Evolutionary conservation across 805 yeast species (phyloP).

Genomic region (Nakazawaea anatomiae): DNA sequence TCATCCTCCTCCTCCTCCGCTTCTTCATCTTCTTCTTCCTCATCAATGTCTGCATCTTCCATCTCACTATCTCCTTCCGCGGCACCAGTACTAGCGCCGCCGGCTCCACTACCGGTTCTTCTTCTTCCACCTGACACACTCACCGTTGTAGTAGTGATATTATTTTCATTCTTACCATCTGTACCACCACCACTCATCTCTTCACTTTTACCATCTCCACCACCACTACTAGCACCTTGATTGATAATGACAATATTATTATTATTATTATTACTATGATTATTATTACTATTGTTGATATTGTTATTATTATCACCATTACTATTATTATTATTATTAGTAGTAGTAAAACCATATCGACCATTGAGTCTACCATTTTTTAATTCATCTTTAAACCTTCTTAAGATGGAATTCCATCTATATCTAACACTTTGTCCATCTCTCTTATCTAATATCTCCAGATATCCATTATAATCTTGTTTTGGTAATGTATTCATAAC

Average conservation of each 20-base stretch:
- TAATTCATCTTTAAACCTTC: conserved; percentile 8
- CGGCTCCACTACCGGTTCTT: background rate
- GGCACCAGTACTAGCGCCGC: background rate
- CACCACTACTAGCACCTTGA: too few species aligned
- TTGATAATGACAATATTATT: too few species aligned
- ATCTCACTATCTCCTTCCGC: background rate
- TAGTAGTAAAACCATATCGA: background rate
- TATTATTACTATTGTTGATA: too few species aligned
- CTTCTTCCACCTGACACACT: background rate
- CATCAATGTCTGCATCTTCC: background rate
- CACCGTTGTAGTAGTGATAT: too few species aligned
- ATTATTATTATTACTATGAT: too few species aligned
- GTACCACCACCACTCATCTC: background rate
- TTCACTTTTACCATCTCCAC: background rate
- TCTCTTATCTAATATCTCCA: conserved; percentile 7
- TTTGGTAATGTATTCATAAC: conserved; percentile 6
- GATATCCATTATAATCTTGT: conserved; percentile 8
- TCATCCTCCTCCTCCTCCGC: background rate
- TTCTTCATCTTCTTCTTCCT: background rate
- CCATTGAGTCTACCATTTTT: conserved; percentile 7
- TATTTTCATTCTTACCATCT: background rate
- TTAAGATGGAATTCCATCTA: conserved; percentile 8
- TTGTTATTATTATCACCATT: background rate
- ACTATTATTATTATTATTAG: background rate
- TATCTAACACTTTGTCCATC: conserved; percentile 9